Conservation (phyloP, 805 yeast genomes). For the Kuraishia piskuri region DNA sequence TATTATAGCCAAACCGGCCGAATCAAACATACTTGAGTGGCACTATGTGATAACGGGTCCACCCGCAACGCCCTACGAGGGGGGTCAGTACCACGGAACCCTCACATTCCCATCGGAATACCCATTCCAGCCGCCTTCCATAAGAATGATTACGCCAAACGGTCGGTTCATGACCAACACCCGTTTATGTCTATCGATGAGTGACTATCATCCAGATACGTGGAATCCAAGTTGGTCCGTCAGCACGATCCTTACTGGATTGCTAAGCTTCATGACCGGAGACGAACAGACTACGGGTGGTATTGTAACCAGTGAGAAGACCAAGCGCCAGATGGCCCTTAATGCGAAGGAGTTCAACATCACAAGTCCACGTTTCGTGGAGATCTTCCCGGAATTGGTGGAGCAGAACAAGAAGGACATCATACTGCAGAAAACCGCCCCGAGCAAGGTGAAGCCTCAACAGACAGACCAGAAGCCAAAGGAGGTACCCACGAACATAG, state of each 20-base stretch:
- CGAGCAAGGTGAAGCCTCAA: constrained; percentile 1
- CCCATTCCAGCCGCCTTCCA: constrained; percentile 89
- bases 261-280: constrained; percentile 88
- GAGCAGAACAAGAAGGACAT: constrained; percentile 30
- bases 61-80: constrained; percentile 76
- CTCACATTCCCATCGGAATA: constrained; percentile 75
- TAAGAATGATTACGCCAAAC: constrained; percentile 81
- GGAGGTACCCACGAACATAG: constrained; percentile 23
- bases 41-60: constrained; percentile 91
- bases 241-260: constrained; percentile 76
- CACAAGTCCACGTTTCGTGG: constrained; percentile 12
- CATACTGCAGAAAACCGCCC: constrained; percentile 4
- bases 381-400: constrained; percentile 64
- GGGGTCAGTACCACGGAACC: constrained; percentile 89
- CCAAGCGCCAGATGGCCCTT: constrained; percentile 48
- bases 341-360: constrained; percentile 56
- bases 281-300: constrained; percentile 82
- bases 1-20: constrained; percentile 79
- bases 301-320: constrained; percentile 51
- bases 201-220: constrained; percentile 88
- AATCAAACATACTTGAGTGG: constrained; percentile 85
- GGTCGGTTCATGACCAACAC: constrained; percentile 81
- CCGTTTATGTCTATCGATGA: constrained; percentile 81
- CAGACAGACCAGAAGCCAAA: constrained; percentile 16
- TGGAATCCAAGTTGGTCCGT: constrained; percentile 99